phyloP scores from a whole-genome alignment of 768 basidiomycete genomes.

The Lenzites betulinus region DNA sequence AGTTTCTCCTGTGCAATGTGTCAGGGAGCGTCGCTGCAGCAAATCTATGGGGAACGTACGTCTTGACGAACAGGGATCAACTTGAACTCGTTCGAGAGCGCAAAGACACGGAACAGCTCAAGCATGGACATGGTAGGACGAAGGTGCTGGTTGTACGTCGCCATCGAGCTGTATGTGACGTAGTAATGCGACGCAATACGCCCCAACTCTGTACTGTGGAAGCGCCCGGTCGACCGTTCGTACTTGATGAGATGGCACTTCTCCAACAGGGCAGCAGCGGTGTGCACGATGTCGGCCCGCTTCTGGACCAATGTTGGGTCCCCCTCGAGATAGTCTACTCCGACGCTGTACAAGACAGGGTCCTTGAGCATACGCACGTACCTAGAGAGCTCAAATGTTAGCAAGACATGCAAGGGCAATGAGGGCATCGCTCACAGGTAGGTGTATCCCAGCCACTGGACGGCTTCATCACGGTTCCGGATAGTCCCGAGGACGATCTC shows the following conservation, averaged over 20 bases:
- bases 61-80: constrained; percentile 85
- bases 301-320: constrained; percentile 86
- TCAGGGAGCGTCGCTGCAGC: not conserved
- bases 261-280: constrained; percentile 90
- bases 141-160: constrained; percentile 93
- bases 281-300: constrained; percentile 90
- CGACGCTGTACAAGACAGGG: constrained; percentile 85
- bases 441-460: constrained; percentile 96
- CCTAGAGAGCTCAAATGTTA: constrained; percentile 40
- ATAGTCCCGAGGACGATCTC: constrained; percentile 96
- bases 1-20: constrained; percentile 64
- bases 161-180: constrained; percentile 94
- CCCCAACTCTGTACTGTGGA: constrained; percentile 92
- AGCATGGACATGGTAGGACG: constrained; percentile 83
- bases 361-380: constrained; percentile 94
- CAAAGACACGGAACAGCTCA: constrained; percentile 95
- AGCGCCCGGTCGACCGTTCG: constrained; percentile 81
- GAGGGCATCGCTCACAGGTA: constrained; percentile 66
- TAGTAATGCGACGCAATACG: constrained; percentile 96
- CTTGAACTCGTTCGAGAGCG: constrained; percentile 94
- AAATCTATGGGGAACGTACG: constrained; percentile 19
- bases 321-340: constrained; percentile 88
- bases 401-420: constrained; percentile 22
- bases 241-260: constrained; percentile 96
- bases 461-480: constrained; percentile 93